phyloP scores from a whole-genome alignment of 129 eudicot genomes.

The Centaurea solstitialis region DNA sequence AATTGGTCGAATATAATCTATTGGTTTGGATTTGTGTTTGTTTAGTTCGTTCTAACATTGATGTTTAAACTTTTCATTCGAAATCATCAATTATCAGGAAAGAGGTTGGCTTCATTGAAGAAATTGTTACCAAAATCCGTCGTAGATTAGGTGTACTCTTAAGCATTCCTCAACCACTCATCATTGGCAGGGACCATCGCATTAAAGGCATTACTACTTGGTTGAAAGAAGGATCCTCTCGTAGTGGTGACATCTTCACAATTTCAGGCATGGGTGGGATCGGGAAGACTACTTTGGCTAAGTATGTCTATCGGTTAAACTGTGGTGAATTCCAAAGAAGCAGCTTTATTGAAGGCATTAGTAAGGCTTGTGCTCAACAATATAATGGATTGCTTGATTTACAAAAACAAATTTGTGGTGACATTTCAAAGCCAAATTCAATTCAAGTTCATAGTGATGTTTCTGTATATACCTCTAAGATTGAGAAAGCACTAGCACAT shows the following conservation, averaged over 20 bases:
- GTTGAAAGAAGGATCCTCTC: conserved; percentile 18
- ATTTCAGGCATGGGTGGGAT: conserved; percentile 33
- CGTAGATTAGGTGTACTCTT: conserved; percentile 10
- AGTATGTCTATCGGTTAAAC: not conserved
- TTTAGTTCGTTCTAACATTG: not conserved
- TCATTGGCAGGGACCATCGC: conserved; percentile 18
- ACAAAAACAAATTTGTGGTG: conserved; percentile 30
- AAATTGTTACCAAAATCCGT: conserved; percentile 15
- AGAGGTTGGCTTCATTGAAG: conserved; percentile 19
- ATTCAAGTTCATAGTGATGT: not conserved
- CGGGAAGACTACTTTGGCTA: conserved; percentile 35
- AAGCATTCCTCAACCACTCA: not conserved
- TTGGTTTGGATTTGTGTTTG: no score
- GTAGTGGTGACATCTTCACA: not conserved
- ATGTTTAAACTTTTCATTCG: not conserved
- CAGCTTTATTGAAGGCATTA: conserved; percentile 16
- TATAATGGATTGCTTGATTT: conserved; percentile 14
- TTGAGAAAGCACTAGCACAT: conserved; percentile 8
- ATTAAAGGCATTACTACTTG: conserved; percentile 15
- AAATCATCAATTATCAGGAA: conserved; percentile 2
- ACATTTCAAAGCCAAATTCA: not conserved
- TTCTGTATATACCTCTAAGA: conserved; percentile 9
- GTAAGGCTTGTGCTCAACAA: not conserved
- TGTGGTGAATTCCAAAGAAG: conserved; percentile 11
- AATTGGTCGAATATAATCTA: no score